Evolutionary conservation across 176 grass and related monocot genomes (phyloP).

Genomic region (Poa pratensis): DNA sequence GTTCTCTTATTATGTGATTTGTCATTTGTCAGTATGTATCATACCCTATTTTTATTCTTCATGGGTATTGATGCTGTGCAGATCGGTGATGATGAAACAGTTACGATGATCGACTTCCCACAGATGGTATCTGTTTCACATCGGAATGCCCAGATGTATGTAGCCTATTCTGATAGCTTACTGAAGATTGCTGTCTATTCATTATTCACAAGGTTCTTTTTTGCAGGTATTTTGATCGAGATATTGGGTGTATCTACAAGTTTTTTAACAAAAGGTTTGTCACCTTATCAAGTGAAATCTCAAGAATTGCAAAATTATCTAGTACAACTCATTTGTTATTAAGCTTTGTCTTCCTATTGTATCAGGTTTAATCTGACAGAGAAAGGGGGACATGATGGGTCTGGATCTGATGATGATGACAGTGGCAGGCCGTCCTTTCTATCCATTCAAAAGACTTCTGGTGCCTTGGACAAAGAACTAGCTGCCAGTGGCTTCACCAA

Average conservation of each 20-base stretch:
- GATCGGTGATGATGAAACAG: conserved; percentile 87
- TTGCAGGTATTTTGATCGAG: conserved; percentile 95
- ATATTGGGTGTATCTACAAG: conserved; percentile 91
- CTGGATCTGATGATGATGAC: conserved; percentile 58
- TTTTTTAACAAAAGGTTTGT: conserved; percentile 93
- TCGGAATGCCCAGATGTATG: conserved; percentile 94
- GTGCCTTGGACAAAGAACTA: conserved; percentile 81
- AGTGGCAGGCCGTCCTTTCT: conserved; percentile 70
- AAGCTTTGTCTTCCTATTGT: conserved; percentile 34
- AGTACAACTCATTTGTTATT: conserved; percentile 7
- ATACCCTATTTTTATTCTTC: conserved; percentile 16
- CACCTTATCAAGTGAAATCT: conserved; percentile 14
- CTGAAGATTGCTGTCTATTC: neutral
- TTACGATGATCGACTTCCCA: conserved; percentile 94
- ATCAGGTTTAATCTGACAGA: conserved; percentile 82
- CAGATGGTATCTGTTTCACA: conserved; percentile 98
- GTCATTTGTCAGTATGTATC: neutral
- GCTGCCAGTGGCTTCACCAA: conserved; percentile 90
- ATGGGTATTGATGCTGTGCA: conserved; percentile 39
- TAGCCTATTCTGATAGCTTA: conserved; percentile 20
- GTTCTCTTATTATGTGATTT: neutral
- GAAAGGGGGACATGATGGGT: conserved; percentile 49
- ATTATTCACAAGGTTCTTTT: conserved; percentile 17
- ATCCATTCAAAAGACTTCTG: conserved; percentile 58
- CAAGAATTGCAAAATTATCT: neutral